Conservation (phyloP, 1,284 basidiomycete species). For the Trichosporon sp. region DNA sequence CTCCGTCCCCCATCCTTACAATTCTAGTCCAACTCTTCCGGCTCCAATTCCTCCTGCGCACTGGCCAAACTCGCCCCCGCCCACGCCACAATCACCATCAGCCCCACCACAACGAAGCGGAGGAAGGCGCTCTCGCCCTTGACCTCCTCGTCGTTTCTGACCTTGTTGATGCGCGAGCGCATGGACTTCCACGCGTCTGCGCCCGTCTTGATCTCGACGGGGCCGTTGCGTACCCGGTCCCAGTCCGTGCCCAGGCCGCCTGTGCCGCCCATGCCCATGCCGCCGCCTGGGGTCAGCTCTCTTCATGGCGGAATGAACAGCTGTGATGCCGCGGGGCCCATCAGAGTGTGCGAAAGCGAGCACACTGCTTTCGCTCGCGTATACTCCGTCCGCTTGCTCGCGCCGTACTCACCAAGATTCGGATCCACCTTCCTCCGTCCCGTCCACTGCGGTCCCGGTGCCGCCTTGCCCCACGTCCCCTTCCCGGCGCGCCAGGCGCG, state of each 20-base stretch:
- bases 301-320: too few relatives aligned
- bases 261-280: constrained; percentile 30
- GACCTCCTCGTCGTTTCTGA: constrained; percentile 34
- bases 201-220: constrained; percentile 3
- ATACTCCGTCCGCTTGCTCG: neutral
- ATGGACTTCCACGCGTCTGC: neutral
- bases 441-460: constrained; percentile 26
- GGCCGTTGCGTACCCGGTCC: neutral
- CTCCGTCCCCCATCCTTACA: neutral
- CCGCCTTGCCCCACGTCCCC: constrained; percentile 19
- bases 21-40: neutral
- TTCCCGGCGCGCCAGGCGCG: constrained; percentile 17
- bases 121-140: constrained; percentile 38
- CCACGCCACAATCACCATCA: constrained; percentile 23
- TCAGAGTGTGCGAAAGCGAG: too few relatives aligned
- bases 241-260: constrained; percentile 12
- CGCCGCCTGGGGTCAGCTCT: constrained; percentile 18
- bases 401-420: constrained; percentile 19
- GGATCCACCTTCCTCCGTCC: constrained; percentile 19
- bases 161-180: constrained; percentile 22
- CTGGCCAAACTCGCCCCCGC: constrained; percentile 6
- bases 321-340: neutral
- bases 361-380: neutral
- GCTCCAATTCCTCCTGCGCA: neutral
- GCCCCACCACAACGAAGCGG: constrained; percentile 39